A percentile compares a stretch with the other conserved stretches of the same genome.
Evolutionary conservation across 495 filamentous ascomycete genomes (phyloP).

Genomic region (Tuber brumale): DNA sequence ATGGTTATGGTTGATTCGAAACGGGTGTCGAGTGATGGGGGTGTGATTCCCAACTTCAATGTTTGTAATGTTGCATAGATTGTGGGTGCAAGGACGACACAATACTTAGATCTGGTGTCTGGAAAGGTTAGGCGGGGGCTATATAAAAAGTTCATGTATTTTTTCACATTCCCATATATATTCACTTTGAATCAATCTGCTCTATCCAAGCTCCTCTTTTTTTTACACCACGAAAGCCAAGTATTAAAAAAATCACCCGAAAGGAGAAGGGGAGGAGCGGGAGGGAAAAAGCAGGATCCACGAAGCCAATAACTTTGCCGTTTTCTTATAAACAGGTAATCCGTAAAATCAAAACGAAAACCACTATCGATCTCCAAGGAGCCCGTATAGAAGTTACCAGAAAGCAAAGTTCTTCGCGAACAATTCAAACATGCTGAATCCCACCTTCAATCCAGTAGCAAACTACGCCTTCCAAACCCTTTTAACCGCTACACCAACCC

Average conservation of each 20-base stretch:
- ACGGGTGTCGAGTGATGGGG: neutral
- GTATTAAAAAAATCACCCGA: neutral
- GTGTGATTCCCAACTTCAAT: neutral
- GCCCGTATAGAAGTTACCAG: neutral
- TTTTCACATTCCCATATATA: neutral
- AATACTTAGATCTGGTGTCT: neutral
- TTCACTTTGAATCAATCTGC: neutral
- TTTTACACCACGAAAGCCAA: neutral
- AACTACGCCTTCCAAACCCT: conserved; percentile 40
- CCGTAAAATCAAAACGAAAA: neutral
- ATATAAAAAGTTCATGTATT: neutral
- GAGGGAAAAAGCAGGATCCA: neutral
- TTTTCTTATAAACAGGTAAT: neutral
- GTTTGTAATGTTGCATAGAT: neutral
- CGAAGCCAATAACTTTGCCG: neutral
- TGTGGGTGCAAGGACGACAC: neutral
- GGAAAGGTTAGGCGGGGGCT: neutral
- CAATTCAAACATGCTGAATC: neutral
- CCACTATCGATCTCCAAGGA: neutral
- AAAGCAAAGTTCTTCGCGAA: neutral
- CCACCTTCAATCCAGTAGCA: neutral
- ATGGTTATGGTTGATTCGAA: neutral
- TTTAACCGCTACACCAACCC: conserved; percentile 21
- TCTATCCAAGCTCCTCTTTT: neutral
- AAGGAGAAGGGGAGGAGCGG: neutral